Base-by-base conservation (phyloP, 768 basidiomycete genomes). In the Suillus alpinus region DNA sequence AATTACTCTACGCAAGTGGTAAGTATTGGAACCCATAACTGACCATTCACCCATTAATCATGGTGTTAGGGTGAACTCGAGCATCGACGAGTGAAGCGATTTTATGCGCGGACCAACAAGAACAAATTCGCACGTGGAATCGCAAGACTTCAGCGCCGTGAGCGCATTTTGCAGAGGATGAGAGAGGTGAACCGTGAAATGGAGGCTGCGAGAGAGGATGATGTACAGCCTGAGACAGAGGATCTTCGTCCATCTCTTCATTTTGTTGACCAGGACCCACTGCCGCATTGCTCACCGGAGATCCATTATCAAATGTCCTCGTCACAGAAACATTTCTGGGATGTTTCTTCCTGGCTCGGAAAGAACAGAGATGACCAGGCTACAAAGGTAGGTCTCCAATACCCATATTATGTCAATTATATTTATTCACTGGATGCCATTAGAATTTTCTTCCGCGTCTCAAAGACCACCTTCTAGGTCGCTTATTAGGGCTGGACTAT, bases 41-140 rank as follows among this genome's bases (percentile, higher is more conserved):
- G 7, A 9, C 55, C 39, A 39, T 14, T 39, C 34, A 34, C 39
- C 39, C 16, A 40, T 14, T 40, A 40, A 40, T 40, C 6, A 6
- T 40, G 14, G 39, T 51, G 26, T 23, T 46, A 80, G 78, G 73
- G 77, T 6, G 79, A 81, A 61, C 68, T 71, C 0, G 71, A 79
- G 59, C 80, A 83, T 56, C 63, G 68, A 0, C 60, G 59, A 0
- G 67, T 78, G 13, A 83, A 84, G 65, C 64, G 59, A 0, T 66
- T 77, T 36, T 83, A 81, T 51, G 58, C 59, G 0, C 37, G 66
- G 0, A 78, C 75, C 0, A 79, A 77, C 66, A 80, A 80, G 62
- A 71, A 65, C 6, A 47, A 71, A 13, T 64, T 66, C 12, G 52
- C 50, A 0, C 14, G 47, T 0, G 75, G 77, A 23, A 44, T 23